Base-by-base conservation (phyloP, 2,329 filamentous ascomycete species). In the Chrysosporium keratinophilum region DNA sequence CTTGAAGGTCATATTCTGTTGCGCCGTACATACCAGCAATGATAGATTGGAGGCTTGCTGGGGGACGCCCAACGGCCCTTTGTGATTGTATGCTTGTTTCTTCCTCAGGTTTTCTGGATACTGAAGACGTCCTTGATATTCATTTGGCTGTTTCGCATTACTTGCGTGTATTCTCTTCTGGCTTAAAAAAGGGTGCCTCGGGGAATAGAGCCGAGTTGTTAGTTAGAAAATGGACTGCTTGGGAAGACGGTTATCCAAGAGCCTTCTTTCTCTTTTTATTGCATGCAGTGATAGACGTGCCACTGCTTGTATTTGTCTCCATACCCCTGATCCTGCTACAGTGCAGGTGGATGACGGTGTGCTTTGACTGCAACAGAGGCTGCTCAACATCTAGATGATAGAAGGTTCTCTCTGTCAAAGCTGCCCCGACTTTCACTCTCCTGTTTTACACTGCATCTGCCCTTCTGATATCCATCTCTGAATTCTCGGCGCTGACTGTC, bases 21-120 rank as follows among this genome's bases (percentile, higher is more conserved):
- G 15, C 19, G 31, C 12, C 34, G 39, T 43, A 50, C 37, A 50
- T 50, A 50, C 35, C 34, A 15, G 48, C 23, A 43, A 35, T 34
- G 42, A 34, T 43, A 42, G 37, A 50, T 17, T 15, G 47, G 15
- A 37, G 17, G 10, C 20, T 10, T 23, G 19, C n/a, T 37, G 11
- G 35, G 10, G 35, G 35, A 3, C n/a, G 35, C n/a, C n/a, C 3
- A 3, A 12, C 35, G 3, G 3, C 35, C 3, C 11, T n/a, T 37
- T 37, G 10, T 41, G 14, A 17, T 41, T 41, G 7, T 41, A 9
- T 41, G 39, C 17, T 41, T 19, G 7, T 41, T 19, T 19, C 15
- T 40, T 40, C 17, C 39, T 15, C 15, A 41, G 15, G 10, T 41
- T 37, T 3, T 3, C 35, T 12, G 35, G 35, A 37, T 37, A 3